Evolutionary conservation across 768 basidiomycete species (phyloP).

Genomic region (Russula sp.): DNA sequence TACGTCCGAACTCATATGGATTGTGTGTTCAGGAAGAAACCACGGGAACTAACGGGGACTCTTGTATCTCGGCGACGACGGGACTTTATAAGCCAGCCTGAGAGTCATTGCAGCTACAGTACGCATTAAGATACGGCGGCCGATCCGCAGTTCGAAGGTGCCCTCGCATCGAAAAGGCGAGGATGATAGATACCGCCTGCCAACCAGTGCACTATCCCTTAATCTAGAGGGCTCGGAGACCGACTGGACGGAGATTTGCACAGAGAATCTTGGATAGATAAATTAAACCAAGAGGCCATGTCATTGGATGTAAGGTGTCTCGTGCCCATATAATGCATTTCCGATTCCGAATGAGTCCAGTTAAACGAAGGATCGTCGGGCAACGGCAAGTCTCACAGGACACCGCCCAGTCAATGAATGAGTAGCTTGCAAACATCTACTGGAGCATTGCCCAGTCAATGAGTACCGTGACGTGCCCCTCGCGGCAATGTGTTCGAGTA

Average conservation of each 20-base stretch:
- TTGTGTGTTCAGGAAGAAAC: neutral
- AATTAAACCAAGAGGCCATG: neutral
- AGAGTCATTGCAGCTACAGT: neutral
- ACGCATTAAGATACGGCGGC: neutral
- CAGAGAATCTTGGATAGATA: neutral
- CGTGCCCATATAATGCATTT: too few species aligned
- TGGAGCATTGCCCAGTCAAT: too few species aligned
- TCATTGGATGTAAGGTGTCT: neutral
- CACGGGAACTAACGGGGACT: neutral
- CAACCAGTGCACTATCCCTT: neutral
- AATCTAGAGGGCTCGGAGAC: neutral
- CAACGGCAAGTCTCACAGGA: too few species aligned
- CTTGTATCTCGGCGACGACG: neutral
- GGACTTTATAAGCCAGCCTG: neutral
- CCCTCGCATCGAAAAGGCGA: neutral
- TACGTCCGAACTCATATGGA: constrained; percentile 7
- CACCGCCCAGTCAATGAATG: too few species aligned
- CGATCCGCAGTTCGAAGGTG: neutral
- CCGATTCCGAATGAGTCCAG: too few species aligned
- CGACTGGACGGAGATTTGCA: neutral
- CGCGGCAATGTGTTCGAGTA: too few species aligned
- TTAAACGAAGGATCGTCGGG: too few species aligned
- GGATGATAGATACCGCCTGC: neutral
- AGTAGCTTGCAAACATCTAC: too few species aligned
- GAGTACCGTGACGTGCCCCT: too few species aligned